Conservation (phyloP, 139 green algal genomes). For the Diplosphaera chodatii region DNA sequence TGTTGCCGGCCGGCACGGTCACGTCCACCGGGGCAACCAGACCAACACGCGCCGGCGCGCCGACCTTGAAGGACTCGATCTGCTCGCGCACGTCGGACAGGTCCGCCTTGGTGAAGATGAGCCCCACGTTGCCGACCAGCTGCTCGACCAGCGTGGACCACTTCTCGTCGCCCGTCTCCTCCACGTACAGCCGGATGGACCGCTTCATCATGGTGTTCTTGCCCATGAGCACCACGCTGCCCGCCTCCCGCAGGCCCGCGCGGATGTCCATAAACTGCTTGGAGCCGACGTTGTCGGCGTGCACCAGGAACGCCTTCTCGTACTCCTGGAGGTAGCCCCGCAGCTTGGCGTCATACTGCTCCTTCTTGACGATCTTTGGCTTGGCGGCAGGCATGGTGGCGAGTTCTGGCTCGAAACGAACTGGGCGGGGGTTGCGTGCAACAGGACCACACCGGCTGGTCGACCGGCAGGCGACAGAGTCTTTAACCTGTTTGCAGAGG, state of each 20-base stretch:
- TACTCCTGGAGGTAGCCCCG: constrained; percentile 73
- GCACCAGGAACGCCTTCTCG: constrained; percentile 85
- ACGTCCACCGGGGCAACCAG: constrained; percentile 87
- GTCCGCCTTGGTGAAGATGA: constrained; percentile 93
- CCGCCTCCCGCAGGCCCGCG: constrained; percentile 72
- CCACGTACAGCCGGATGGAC: constrained; percentile 89
- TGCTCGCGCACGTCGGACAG: constrained; percentile 22
- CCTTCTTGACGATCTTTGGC: constrained; percentile 60
- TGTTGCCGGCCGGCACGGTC: constrained; percentile 79
- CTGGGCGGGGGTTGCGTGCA: neutral
- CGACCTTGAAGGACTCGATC: constrained; percentile 29
- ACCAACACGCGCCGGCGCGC: constrained; percentile 87
- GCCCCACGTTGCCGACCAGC: constrained; percentile 95
- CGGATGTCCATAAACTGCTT: constrained; percentile 98
- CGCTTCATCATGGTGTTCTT: constrained; percentile 99
- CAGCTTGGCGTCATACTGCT: constrained; percentile 84
- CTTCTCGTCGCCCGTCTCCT: constrained; percentile 81
- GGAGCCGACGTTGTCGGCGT: constrained; percentile 98
- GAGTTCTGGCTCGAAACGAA: neutral
- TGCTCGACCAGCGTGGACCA: constrained; percentile 78
- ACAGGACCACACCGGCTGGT: constrained; percentile 71
- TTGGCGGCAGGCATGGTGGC: constrained; percentile 59
- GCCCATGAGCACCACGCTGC: constrained; percentile 93
- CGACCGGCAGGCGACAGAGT: constrained; percentile 51
- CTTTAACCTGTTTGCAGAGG: constrained; percentile 64